These are phyloP conservation scores for Mycena pura DNA, from an alignment of 768 basidiomycete genomes.

Conservation along the genomic window DNA sequence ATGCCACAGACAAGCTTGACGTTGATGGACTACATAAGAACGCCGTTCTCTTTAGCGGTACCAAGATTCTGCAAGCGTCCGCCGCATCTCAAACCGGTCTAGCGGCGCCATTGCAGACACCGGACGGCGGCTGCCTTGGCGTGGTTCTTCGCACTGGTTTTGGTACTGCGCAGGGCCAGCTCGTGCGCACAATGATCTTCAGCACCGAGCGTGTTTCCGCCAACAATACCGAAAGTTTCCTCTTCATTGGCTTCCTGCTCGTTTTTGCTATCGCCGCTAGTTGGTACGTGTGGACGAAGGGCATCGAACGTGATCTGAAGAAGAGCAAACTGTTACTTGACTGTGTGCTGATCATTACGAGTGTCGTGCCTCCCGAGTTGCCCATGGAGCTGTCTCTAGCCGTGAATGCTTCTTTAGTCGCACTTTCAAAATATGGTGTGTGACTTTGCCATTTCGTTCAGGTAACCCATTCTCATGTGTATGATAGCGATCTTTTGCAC, in stretches of 20 bases:
- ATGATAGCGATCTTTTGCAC: conserved; percentile 94
- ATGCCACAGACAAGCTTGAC: conserved; percentile 76
- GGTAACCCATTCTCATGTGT: conserved; percentile 5
- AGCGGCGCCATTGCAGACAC: conserved; percentile 63
- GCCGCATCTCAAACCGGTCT: conserved; percentile 39
- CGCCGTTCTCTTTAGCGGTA: conserved; percentile 91
- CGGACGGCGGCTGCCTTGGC: conserved; percentile 92
- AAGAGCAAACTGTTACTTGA: conserved; percentile 95
- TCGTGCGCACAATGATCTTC: conserved; percentile 99
- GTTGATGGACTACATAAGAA: conserved; percentile 89
- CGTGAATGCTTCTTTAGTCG: conserved; percentile 93
- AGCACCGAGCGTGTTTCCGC: conserved; percentile 96
- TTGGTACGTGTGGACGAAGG: conserved; percentile 98
- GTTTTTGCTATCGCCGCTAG: conserved; percentile 98
- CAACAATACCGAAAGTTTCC: conserved; percentile 93
- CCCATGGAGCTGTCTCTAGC: conserved; percentile 98
- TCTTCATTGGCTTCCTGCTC: conserved; percentile 97
- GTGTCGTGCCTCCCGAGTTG: conserved; percentile 95
- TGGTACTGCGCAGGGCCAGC: conserved; percentile 95
- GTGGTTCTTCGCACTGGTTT: conserved; percentile 95
- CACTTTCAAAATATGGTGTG: conserved; percentile 90
- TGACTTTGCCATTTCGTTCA: conserved; percentile 13
- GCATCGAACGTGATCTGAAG: conserved; percentile 90
- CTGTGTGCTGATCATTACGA: conserved; percentile 95
- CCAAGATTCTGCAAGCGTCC: conserved; percentile 89